A percentile compares a stretch with the other conserved stretches of the same genome.
phyloP scores from a whole-genome alignment of 306 rosid genomes.

The Quercus suber region DNA sequence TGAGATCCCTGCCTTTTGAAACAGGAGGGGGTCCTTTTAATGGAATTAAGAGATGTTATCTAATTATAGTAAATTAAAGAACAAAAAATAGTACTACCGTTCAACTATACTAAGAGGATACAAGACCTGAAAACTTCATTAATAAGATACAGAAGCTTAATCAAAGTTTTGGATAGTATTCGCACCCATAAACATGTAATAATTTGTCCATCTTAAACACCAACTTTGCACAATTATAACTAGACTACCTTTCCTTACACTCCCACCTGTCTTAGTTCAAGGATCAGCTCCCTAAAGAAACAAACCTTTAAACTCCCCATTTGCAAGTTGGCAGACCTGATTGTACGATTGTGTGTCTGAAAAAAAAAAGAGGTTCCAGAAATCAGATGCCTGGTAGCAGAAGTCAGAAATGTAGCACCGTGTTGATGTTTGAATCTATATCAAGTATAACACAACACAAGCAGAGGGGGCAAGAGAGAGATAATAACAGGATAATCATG shows the following conservation, averaged over 20 bases:
- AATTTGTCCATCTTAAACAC: too few species aligned
- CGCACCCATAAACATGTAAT: background rate
- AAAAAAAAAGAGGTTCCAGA: conserved; percentile 10
- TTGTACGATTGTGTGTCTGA: conserved; percentile 42
- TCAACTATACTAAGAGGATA: background rate
- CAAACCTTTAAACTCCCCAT: conserved; percentile 45
- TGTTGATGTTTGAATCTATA: background rate
- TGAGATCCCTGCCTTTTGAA: too few species aligned
- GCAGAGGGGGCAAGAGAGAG: too few species aligned
- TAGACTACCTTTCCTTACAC: background rate
- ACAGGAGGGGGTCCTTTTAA: too few species aligned
- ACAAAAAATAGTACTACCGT: background rate
- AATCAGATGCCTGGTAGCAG: background rate
- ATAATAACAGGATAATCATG: too few species aligned
- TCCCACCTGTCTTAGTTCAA: background rate
- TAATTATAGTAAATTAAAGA: background rate
- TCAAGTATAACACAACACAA: background rate
- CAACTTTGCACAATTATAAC: too few species aligned
- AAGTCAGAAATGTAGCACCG: background rate
- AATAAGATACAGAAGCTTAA: background rate
- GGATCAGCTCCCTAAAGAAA: conserved; percentile 41
- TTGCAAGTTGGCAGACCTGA: conserved; percentile 53
- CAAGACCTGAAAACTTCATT: background rate
- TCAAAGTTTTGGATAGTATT: conserved; percentile 1
- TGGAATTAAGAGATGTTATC: background rate